phyloP scores from a whole-genome alignment of 306 rosid genomes.

The Trifolium subterraneum region DNA sequence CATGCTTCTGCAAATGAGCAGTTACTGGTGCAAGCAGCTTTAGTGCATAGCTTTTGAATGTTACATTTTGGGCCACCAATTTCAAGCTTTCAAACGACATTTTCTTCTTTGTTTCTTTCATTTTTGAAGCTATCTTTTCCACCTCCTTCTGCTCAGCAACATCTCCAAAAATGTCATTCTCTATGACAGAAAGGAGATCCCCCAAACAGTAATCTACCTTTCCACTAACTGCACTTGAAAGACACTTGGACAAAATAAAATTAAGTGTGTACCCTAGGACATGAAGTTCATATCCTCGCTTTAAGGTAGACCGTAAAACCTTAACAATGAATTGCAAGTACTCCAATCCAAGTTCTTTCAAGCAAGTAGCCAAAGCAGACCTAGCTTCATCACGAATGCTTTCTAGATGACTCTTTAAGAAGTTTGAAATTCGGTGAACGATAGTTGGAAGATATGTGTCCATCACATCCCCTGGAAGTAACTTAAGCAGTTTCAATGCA shows the following conservation, averaged over 20 bases:
- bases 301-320: slow-evolving; percentile 74
- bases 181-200: slow-evolving; percentile 78
- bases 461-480: slow-evolving; percentile 84
- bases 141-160: slow-evolving; percentile 96
- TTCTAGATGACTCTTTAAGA: slow-evolving; percentile 80
- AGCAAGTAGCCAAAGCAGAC: slow-evolving; percentile 80
- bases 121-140: slow-evolving; percentile 90
- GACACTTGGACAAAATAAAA: slow-evolving; percentile 77
- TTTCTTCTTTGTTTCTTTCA: slow-evolving; percentile 85
- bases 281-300: slow-evolving; percentile 90
- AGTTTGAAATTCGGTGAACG: slow-evolving; percentile 80
- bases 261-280: slow-evolving; percentile 89
- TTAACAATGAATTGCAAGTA: slow-evolving; percentile 78
- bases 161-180: slow-evolving; percentile 85
- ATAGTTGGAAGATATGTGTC: slow-evolving; percentile 81
- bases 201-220: slow-evolving; percentile 86
- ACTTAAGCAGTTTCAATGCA: slow-evolving; percentile 78
- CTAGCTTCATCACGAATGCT: slow-evolving; percentile 94
- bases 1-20: slow-evolving; percentile 64
- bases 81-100: slow-evolving; percentile 83
- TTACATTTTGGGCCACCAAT: slow-evolving; percentile 74
- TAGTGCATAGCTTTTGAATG: slow-evolving; percentile 73
- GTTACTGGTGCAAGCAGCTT: slow-evolving; percentile 77
- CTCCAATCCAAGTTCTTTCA: slow-evolving; percentile 93
- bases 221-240: slow-evolving; percentile 57